Evolutionary conservation across 139 green algal species (phyloP), one percentile per base, ranked within the genome.

Genomic region (Picochlorum sp.): DNA sequence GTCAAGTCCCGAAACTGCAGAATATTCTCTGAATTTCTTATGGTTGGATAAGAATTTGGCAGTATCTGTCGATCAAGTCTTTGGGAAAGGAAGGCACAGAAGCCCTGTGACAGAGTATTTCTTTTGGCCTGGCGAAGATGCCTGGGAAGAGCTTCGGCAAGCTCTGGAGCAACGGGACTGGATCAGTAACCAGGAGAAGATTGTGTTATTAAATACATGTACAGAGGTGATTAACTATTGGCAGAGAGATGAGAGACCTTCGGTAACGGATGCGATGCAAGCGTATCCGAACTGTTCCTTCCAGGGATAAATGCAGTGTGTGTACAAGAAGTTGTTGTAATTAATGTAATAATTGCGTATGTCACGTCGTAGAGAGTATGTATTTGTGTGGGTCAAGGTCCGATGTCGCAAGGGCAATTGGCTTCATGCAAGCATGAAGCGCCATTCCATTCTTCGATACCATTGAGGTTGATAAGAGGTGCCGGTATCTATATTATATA

Each of bases 221-320:
- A 94, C 88, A 4, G 76, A 94, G 77, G 81, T 91, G 6, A 95
- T 96, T 73, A 95, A 93, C 85, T 90, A 83, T 72, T 96, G 90
- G 90, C 85, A 92, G 76, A 73, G 89, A n/a, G 85, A 86, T 46
- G 49, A 51, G 15, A 87, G 84, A 73, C 81, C 80, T 63, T 76
- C 73, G 14, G 60, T 92, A 30, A 77, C 83, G 14, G 76, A 92
- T 59, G 88, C 84, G 3, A 81, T 74, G 32, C 66, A 69, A 11
- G 61, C 68, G 21, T 95, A 94, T 80, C 74, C 82, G 6, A 79
- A 95, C 65, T 87, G 80, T 78, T 47, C 60, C 10, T 95, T 95
- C 65, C 66, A 80, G 46, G 72, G 61, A 37, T 54, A 7, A 54
- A 26, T 20, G n/a, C n/a, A 20, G 1, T 9, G 5, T 52, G 46